Conservation (phyloP, 345 rosid species). For the Rhodamnia argentea region DNA sequence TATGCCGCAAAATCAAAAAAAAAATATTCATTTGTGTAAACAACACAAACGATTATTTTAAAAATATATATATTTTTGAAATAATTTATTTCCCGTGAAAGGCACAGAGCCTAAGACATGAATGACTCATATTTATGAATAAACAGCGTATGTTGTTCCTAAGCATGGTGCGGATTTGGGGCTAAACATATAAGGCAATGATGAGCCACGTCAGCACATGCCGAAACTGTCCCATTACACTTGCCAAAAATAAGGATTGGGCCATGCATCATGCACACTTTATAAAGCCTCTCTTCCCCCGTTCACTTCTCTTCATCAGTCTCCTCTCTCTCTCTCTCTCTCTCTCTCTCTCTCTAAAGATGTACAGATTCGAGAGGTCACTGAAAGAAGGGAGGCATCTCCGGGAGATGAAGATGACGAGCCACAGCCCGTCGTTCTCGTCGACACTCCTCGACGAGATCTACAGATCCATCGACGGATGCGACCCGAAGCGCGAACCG, state of each 20-base stretch:
- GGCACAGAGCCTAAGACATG: background rate
- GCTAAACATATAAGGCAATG: background rate
- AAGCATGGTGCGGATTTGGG: background rate
- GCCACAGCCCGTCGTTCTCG: conserved; percentile 67
- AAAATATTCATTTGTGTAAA: too few relatives aligned
- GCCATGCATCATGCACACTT: background rate
- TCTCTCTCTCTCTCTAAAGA: conserved; percentile 2
- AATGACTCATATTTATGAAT: background rate
- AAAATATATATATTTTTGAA: too few relatives aligned
- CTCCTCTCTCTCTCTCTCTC: background rate
- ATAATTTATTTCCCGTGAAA: too few relatives aligned
- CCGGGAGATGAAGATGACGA: background rate
- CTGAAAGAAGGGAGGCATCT: conserved; percentile 4
- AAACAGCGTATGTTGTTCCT: background rate
- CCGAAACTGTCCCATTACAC: background rate
- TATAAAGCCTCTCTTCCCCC: background rate
- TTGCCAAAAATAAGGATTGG: background rate
- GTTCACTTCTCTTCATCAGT: background rate
- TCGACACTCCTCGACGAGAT: conserved; percentile 82
- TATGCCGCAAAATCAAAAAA: too few relatives aligned
- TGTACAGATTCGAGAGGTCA: conserved; percentile 18
- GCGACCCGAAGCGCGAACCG: conserved; percentile 9
- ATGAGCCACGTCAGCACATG: background rate
- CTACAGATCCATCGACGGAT: conserved; percentile 58
- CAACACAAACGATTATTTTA: too few relatives aligned